phyloP scores from a whole-genome alignment of 2,329 filamentous ascomycete genomes.

The Neopestalotiopsis rosae region DNA sequence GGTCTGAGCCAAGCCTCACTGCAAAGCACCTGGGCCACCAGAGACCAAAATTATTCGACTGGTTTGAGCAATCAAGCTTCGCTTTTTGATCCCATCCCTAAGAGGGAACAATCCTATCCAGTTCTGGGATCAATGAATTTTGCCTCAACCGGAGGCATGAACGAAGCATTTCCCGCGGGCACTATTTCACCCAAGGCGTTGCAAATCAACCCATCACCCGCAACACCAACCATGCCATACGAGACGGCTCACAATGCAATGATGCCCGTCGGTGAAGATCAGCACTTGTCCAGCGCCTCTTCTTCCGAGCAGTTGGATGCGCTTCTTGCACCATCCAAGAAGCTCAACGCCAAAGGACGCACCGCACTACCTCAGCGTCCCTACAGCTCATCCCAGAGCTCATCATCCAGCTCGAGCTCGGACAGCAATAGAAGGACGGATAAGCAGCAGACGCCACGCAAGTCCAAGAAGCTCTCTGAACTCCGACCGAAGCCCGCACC shows the following conservation, averaged over 20 bases:
- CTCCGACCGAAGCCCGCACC: background rate
- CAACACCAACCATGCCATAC: background rate
- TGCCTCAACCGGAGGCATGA: background rate
- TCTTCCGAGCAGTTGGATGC: background rate
- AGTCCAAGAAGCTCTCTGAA: background rate
- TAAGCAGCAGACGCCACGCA: background rate
- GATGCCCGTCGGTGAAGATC: background rate
- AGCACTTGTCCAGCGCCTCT: background rate
- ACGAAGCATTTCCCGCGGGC: background rate
- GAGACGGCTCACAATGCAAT: background rate
- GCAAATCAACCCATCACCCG: conserved; percentile 8
- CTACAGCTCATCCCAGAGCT: background rate
- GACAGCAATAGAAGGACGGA: background rate
- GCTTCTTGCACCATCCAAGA: background rate
- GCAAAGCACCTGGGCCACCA: too few species aligned
- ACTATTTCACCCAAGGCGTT: conserved; percentile 12
- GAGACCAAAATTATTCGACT: too few species aligned
- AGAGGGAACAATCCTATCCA: too few species aligned
- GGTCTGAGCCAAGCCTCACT: too few species aligned
- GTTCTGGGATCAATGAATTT: background rate
- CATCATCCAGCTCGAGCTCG: background rate
- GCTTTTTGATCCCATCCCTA: too few species aligned
- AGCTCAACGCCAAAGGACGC: background rate
- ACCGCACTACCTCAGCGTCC: background rate
- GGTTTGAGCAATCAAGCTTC: too few species aligned